These are phyloP conservation scores for Escallonia rubra DNA, from an alignment of 129 eudicot genomes.

Conservation along the genomic window DNA sequence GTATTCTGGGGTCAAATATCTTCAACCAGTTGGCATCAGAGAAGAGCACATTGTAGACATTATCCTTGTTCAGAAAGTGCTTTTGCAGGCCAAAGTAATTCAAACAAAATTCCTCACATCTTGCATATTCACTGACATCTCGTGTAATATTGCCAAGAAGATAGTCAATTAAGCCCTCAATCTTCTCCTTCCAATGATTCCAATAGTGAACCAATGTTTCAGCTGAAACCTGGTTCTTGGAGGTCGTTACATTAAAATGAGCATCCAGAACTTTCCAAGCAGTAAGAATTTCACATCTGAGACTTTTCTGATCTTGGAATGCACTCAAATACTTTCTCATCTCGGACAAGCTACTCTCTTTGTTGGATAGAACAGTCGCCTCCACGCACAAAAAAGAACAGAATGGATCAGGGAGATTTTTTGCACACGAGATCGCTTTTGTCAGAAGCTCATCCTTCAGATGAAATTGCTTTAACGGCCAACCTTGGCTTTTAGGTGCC, in stretches of 20 bases:
- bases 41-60: conserved; percentile 25
- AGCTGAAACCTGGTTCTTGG: conserved; percentile 40
- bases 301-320: conserved; percentile 19
- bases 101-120: conserved; percentile 32
- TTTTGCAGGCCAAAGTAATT: conserved; percentile 56
- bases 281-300: conserved; percentile 32
- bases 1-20: conserved; percentile 24
- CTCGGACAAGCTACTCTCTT: conserved; percentile 29
- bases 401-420: conserved; percentile 13
- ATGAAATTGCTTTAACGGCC: conserved; percentile 57
- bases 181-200: conserved; percentile 41
- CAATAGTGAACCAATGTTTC: conserved; percentile 47
- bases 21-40: conserved; percentile 59
- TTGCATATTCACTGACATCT: conserved; percentile 14
- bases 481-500: conserved; percentile 40
- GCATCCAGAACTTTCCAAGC: conserved; percentile 43
- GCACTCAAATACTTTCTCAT: conserved; percentile 23
- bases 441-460: conserved; percentile 37
- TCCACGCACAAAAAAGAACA: conserved; percentile 38
- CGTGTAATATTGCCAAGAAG: conserved; percentile 27
- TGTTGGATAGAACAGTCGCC: conserved; percentile 28
- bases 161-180: conserved; percentile 25
- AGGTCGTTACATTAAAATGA: conserved; percentile 18
- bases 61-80: conserved; percentile 8
- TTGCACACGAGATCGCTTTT: conserved; percentile 36